Evolutionary conservation across 2,329 filamentous ascomycete genomes (phyloP).

Genomic region (Fusarium compactum): DNA sequence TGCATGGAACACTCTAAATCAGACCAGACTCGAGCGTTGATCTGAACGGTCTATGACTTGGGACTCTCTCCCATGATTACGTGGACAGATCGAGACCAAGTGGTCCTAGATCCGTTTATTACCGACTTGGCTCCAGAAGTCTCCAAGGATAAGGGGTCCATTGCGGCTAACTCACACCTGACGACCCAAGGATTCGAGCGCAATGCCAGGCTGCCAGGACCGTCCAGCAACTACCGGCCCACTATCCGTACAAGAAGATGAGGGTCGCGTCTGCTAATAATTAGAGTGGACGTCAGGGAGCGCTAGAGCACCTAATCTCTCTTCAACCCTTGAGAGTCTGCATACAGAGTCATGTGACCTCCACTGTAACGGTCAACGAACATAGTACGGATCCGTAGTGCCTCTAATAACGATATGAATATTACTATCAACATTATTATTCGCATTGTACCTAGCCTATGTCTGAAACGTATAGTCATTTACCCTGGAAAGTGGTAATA

Average conservation of each 20-base stretch:
- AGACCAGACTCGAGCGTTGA: not conserved
- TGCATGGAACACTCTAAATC: not conserved
- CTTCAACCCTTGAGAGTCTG: constrained; percentile 14
- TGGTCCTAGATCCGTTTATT: constrained; percentile 15
- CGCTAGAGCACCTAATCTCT: constrained; percentile 19
- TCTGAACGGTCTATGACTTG: not conserved
- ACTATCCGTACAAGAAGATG: constrained; percentile 5
- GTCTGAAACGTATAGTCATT: not conserved
- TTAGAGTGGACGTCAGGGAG: constrained; percentile 28
- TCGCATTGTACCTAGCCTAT: not conserved
- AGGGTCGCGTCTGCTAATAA: constrained; percentile 14
- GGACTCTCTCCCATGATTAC: not conserved
- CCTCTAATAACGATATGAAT: not conserved
- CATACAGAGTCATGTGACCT: constrained; percentile 33
- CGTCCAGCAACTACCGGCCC: constrained; percentile 30
- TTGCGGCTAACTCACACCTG: constrained; percentile 16
- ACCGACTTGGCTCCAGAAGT: constrained; percentile 3
- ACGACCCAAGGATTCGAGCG: not conserved
- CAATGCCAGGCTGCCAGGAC: not conserved
- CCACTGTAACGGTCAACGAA: not conserved
- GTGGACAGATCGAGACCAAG: constrained; percentile 1
- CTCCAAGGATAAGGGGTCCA: constrained; percentile 11
- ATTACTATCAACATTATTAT: not conserved
- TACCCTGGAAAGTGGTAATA: not conserved
- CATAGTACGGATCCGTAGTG: not conserved